Conservation (phyloP, 2,329 filamentous ascomycete genomes). For the Ophiostoma montium region DNA sequence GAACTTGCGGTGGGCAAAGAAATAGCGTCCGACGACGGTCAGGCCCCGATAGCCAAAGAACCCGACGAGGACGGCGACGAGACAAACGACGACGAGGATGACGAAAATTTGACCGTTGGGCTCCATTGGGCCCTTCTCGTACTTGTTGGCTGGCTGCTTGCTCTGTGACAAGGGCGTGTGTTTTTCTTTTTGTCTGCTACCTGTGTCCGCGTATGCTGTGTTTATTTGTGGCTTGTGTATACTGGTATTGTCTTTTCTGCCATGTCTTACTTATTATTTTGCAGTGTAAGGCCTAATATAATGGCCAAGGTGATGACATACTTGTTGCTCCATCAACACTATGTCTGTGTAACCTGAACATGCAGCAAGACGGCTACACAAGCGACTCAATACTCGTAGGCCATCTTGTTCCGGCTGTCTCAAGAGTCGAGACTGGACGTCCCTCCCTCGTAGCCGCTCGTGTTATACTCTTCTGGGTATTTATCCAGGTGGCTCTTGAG, state of each 20-base stretch:
- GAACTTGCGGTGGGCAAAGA: constrained; percentile 8
- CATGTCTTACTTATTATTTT: too few relatives aligned
- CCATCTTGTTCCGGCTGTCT: not conserved
- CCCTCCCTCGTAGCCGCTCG: constrained; percentile 20
- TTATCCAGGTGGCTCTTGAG: constrained; percentile 63
- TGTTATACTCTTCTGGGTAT: constrained; percentile 88
- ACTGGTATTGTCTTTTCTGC: too few relatives aligned
- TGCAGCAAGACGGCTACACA: too few relatives aligned
- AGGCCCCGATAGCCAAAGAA: constrained; percentile 16
- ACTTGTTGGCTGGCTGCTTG: not conserved
- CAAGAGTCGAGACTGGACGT: constrained; percentile 6
- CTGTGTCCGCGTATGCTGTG: too few relatives aligned
- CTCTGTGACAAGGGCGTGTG: too few relatives aligned
- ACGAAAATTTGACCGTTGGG: constrained; percentile 18
- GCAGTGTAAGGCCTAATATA: too few relatives aligned
- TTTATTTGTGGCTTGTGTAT: too few relatives aligned
- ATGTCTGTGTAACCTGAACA: not conserved
- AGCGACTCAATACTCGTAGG: not conserved
- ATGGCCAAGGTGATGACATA: too few relatives aligned
- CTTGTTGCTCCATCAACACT: not conserved
- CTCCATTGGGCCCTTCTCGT: constrained; percentile 12
- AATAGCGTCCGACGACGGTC: constrained; percentile 14
- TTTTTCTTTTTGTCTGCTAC: too few relatives aligned
- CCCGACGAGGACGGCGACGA: constrained; percentile 11
- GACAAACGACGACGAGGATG: constrained; percentile 17